phyloP scores from a whole-genome alignment of 2,329 filamentous ascomycete genomes.

The Cladosporium halotolerans region DNA sequence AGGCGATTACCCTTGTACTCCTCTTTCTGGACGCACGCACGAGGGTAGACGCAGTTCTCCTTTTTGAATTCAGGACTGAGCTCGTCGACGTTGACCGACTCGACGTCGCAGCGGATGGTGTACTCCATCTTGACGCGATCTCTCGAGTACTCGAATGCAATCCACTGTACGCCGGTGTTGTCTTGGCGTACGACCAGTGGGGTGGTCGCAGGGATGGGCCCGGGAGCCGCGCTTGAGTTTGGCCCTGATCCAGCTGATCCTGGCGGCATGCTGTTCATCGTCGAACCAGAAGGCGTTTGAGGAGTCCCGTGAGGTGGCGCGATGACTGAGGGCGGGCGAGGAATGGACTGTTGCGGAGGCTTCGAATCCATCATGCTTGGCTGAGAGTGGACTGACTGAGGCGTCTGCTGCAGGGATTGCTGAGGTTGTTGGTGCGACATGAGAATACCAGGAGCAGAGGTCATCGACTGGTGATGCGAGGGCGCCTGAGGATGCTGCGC shows the following conservation, averaged over 20 bases:
- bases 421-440: slow-evolving; percentile 48
- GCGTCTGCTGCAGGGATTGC: slow-evolving; percentile 15
- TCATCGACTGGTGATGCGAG: slow-evolving; percentile 49
- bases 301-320: slow-evolving; percentile 22
- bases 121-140: slow-evolving; percentile 99
- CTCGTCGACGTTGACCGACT: slow-evolving; percentile 87
- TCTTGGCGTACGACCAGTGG: slow-evolving; percentile 91
- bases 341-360: slow-evolving; percentile 21
- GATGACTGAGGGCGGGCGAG: slow-evolving; percentile 21
- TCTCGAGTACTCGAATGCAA: slow-evolving; percentile 94
- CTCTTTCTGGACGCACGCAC: slow-evolving; percentile 90
- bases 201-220: slow-evolving; percentile 93
- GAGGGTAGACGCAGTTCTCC: slow-evolving; percentile 95
- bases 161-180: slow-evolving; percentile 96
- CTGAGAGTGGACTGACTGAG: slow-evolving; percentile 18
- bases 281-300: slow-evolving; percentile 27
- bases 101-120: slow-evolving; percentile 94
- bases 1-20: slow-evolving; percentile 93
- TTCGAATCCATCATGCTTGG: slow-evolving; percentile 22
- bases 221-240: slow-evolving; percentile 86
- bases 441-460: slow-evolving; percentile 43
- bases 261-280: slow-evolving; percentile 21
- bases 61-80: slow-evolving; percentile 87
- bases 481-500: slow-evolving; percentile 48
- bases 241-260: slow-evolving; percentile 43